Evolutionary conservation across 495 filamentous ascomycete genomes (phyloP).

Genomic region (Xylaria sp.): DNA sequence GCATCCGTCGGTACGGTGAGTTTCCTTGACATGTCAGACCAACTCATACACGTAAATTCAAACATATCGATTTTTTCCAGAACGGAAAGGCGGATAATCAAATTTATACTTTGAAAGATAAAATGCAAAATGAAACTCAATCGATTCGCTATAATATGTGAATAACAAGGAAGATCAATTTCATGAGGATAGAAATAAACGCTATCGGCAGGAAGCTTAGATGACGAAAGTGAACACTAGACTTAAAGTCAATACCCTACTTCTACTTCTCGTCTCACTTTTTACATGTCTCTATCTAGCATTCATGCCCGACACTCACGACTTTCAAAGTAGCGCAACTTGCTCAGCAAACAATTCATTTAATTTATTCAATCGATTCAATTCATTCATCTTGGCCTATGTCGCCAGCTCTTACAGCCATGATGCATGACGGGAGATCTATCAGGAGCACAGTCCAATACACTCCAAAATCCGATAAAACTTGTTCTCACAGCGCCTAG

Average conservation of each 20-base stretch:
- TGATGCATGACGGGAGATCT: neutral
- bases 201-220: neutral
- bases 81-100: neutral
- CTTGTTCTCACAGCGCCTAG: no score
- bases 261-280: neutral
- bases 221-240: neutral
- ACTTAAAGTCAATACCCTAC: neutral
- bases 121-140: neutral
- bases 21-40: neutral
- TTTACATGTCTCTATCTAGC: neutral
- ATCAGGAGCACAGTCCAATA: neutral
- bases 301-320: neutral
- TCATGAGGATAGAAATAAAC: neutral
- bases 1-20: no score
- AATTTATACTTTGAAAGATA: neutral
- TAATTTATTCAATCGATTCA: no score
- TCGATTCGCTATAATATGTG: neutral
- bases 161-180: neutral
- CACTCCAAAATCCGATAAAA: neutral
- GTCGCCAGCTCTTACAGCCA: neutral
- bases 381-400: no score
- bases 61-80: neutral
- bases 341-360: neutral
- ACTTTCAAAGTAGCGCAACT: neutral
- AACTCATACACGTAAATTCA: neutral